A percentile compares a stretch with the other conserved stretches of the same genome.
Conservation (phyloP, 108 stramenopile species). For the Mayamaea pseudoterrestris region DNA sequence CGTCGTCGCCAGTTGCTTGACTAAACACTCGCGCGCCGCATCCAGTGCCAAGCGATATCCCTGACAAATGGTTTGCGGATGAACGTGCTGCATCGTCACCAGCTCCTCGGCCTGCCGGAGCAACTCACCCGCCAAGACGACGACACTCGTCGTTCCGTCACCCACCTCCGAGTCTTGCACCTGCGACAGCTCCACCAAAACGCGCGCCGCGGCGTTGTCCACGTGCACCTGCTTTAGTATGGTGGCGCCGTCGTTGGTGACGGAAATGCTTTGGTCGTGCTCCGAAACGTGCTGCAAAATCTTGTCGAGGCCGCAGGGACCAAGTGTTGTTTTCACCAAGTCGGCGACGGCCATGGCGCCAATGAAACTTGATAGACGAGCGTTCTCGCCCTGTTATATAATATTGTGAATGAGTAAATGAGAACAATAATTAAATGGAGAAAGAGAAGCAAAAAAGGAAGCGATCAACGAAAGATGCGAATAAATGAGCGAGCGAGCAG, state of each 20-base stretch:
- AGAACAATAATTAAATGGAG: conserved; percentile 1
- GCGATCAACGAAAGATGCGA: background rate
- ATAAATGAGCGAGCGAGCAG: background rate
- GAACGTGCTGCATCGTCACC: conserved; percentile 81
- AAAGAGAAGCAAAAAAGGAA: background rate
- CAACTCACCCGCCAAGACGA: conserved; percentile 95
- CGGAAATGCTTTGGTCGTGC: conserved; percentile 65
- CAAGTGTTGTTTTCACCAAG: conserved; percentile 97
- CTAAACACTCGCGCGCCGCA: conserved; percentile 76
- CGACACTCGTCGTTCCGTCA: conserved; percentile 93
- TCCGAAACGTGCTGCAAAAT: conserved; percentile 85
- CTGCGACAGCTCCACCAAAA: conserved; percentile 96
- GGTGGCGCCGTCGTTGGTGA: conserved; percentile 93
- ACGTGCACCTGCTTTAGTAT: conserved; percentile 86
- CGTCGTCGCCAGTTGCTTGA: conserved; percentile 12
- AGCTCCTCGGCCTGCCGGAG: conserved; percentile 95
- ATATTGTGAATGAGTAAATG: background rate
- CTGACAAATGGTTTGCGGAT: conserved; percentile 96
- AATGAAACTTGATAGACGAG: conserved; percentile 94
- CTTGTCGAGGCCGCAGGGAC: conserved; percentile 99
- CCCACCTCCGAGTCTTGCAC: conserved; percentile 98
- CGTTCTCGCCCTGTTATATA: conserved; percentile 87
- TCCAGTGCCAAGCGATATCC: conserved; percentile 93
- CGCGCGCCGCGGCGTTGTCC: conserved; percentile 98
- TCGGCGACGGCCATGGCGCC: conserved; percentile 99